These are phyloP conservation scores for Pythium monospermum DNA, from an alignment of 352 stramenopile genomes.

Conservation along the genomic window DNA sequence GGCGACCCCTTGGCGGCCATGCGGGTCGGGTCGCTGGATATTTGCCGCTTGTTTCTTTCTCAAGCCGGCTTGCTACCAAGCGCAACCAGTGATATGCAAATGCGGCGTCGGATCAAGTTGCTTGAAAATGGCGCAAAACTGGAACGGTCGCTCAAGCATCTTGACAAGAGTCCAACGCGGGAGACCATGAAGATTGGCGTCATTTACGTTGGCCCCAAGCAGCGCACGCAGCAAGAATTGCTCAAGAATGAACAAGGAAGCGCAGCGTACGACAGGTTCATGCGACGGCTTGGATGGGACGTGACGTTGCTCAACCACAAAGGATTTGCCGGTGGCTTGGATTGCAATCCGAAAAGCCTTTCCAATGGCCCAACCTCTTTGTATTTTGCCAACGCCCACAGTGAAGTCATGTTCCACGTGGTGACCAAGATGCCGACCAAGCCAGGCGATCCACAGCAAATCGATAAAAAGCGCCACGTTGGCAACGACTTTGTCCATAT, in stretches of 20 bases:
- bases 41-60: slow-evolving; percentile 78
- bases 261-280: slow-evolving; percentile 57
- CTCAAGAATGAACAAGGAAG: slow-evolving; percentile 72
- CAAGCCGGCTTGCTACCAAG: slow-evolving; percentile 64
- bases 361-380: slow-evolving; percentile 68
- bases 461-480: slow-evolving; percentile 88
- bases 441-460: slow-evolving; percentile 69
- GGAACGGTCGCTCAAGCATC: slow-evolving; percentile 71
- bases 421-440: slow-evolving; percentile 88
- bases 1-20: slow-evolving; percentile 36
- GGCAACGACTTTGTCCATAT: slow-evolving; percentile 87
- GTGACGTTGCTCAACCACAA: slow-evolving; percentile 61
- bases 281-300: slow-evolving; percentile 76
- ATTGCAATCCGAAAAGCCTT: slow-evolving; percentile 76
- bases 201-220: slow-evolving; percentile 75
- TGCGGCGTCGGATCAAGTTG: slow-evolving; percentile 60
- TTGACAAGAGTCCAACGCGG: slow-evolving; percentile 82
- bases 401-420: slow-evolving; percentile 85
- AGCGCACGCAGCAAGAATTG: slow-evolving; percentile 77
- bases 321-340: slow-evolving; percentile 71
- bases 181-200: slow-evolving; percentile 89
- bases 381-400: slow-evolving; percentile 80
- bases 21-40: slow-evolving; percentile 63
- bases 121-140: slow-evolving; percentile 79
- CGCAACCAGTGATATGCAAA: slow-evolving; percentile 49